Percentiles rank a stretch among this genome's conserved stretches.
phyloP scores from a whole-genome alignment of 805 yeast genomes.

The Jamesozyma spencerorum region DNA sequence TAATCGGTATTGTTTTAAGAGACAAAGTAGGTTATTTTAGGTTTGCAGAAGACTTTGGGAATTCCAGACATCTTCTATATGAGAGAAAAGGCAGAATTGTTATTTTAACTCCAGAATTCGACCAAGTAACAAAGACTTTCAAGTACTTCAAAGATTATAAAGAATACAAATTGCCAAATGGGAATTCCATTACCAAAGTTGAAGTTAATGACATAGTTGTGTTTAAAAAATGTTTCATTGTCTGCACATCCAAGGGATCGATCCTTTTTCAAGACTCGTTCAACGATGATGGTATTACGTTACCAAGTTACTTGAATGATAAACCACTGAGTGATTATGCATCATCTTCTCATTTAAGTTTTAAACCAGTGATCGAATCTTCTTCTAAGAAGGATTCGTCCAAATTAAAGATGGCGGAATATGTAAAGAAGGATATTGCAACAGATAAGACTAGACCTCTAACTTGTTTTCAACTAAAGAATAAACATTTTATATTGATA shows the following conservation, averaged over 20 bases:
- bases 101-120: slow-evolving; percentile 34
- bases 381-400: slow-evolving; percentile 21
- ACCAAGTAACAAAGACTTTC: slow-evolving; percentile 23
- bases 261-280: slow-evolving; percentile 47
- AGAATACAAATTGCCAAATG: slow-evolving; percentile 47
- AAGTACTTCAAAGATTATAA: slow-evolving; percentile 37
- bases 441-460: slow-evolving; percentile 38
- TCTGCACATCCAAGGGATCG: slow-evolving; percentile 59
- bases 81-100: slow-evolving; percentile 40
- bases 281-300: slow-evolving; percentile 44
- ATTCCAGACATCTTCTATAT: slow-evolving; percentile 48
- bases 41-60: slow-evolving; percentile 58
- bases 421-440: slow-evolving; percentile 33
- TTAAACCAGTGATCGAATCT: slow-evolving; percentile 16
- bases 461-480: slow-evolving; percentile 53
- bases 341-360: slow-evolving; percentile 13
- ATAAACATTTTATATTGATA: slow-evolving; percentile 48
- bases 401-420: slow-evolving; percentile 26
- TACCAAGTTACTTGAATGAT: slow-evolving; percentile 49
- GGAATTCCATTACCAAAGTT: slow-evolving; percentile 42
- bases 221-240: slow-evolving; percentile 56
- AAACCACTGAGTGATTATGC: slow-evolving; percentile 8
- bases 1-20: slow-evolving; percentile 43
- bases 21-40: slow-evolving; percentile 54
- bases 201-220: slow-evolving; percentile 55